These are phyloP conservation scores for Flaveria brownii DNA, from an alignment of 129 eudicot genomes.

Conservation along the genomic window DNA sequence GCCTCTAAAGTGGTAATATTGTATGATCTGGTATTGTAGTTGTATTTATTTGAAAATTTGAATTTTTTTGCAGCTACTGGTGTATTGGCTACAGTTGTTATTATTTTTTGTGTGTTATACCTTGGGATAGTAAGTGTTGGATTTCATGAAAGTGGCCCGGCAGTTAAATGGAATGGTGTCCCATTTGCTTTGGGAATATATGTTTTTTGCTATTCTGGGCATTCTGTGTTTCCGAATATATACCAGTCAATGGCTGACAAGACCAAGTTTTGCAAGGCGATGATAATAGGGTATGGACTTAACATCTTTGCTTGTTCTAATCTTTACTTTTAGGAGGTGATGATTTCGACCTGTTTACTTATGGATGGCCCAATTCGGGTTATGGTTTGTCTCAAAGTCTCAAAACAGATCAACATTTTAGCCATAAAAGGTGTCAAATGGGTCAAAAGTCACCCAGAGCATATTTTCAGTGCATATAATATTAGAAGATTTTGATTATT, in stretches of 20 bases:
- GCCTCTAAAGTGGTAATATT: background rate
- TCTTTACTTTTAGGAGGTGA: background rate
- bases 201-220: slow-evolving; percentile 88
- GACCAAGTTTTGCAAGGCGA: slow-evolving; percentile 62
- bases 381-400: background rate
- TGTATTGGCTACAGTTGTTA: slow-evolving; percentile 60
- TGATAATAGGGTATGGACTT: slow-evolving; percentile 52
- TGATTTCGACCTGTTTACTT: background rate
- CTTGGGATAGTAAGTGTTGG: slow-evolving; percentile 65
- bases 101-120: slow-evolving; percentile 58
- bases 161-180: slow-evolving; percentile 67
- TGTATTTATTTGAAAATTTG: background rate
- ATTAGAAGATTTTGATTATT: background rate
- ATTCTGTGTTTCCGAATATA: slow-evolving; percentile 89
- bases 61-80: slow-evolving; percentile 73
- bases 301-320: background rate
- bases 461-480: background rate
- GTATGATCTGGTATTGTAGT: background rate
- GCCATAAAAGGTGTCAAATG: background rate
- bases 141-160: slow-evolving; percentile 55
- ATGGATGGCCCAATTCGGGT: background rate
- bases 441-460: background rate
- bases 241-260: slow-evolving; percentile 97
- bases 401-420: background rate
- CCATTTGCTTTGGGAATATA: slow-evolving; percentile 89